Conservation (phyloP, 148 eudicot genomes). For the Camellia sinensis region DNA sequence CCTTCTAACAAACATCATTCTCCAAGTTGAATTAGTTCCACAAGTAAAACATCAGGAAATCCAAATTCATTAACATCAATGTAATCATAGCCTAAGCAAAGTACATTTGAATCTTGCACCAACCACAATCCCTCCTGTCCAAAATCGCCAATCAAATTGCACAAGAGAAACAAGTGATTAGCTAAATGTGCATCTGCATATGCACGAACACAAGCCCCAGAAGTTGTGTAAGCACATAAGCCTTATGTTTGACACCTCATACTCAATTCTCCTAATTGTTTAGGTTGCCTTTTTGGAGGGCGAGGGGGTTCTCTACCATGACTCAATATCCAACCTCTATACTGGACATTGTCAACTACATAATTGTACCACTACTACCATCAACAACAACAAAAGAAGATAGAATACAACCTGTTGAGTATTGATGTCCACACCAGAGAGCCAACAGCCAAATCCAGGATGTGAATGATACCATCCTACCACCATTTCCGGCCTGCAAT, state of each 20-base stretch:
- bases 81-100: not conserved
- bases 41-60: not conserved
- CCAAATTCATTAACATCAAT: not conserved
- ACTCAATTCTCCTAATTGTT: not conserved
- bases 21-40: not conserved
- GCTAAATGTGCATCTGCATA: not conserved
- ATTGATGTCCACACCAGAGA: no score
- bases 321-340: not conserved
- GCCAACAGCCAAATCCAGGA: no score
- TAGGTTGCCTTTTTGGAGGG: not conserved
- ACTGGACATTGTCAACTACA: not conserved
- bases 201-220: not conserved
- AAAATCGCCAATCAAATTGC: not conserved
- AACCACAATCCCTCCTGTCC: not conserved
- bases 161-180: not conserved
- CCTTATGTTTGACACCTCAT: not conserved
- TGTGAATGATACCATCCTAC: no score
- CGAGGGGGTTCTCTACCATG: not conserved
- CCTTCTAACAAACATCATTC: not conserved
- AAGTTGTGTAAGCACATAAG: not conserved
- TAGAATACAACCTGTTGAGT: constrained; percentile 30
- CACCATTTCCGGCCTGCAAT: constrained; percentile 77
- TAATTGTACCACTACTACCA: not conserved
- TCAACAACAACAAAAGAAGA: not conserved
- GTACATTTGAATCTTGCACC: not conserved